Evolutionary conservation across 2,329 filamentous ascomycete species (phyloP).

Genomic region (Aulographum hederae): DNA sequence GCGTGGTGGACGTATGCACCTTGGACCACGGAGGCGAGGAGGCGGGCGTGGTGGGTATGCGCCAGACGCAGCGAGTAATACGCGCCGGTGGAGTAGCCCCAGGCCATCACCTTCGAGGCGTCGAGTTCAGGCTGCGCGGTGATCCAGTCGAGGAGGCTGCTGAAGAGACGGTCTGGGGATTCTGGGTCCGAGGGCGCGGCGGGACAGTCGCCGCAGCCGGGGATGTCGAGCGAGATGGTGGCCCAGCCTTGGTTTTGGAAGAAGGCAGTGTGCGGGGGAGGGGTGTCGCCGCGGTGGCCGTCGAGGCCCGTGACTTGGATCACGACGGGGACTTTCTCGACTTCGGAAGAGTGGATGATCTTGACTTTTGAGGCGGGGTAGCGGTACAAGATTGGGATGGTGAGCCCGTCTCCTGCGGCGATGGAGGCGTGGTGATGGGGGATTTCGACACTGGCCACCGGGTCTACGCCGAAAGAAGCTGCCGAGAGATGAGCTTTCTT

Average conservation of each 20-base stretch:
- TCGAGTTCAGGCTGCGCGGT: slow-evolving; percentile 28
- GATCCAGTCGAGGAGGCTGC: slow-evolving; percentile 35
- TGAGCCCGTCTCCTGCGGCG: too few species aligned
- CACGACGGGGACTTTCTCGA: slow-evolving; percentile 29
- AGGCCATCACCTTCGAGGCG: slow-evolving; percentile 28
- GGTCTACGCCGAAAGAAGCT: too few species aligned
- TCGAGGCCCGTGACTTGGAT: slow-evolving; percentile 41
- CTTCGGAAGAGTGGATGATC: too few species aligned
- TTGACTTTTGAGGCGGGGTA: too few species aligned
- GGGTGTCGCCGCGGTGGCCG: slow-evolving; percentile 38
- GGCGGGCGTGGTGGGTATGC: slow-evolving; percentile 32
- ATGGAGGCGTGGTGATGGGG: too few species aligned
- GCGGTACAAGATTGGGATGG: too few species aligned
- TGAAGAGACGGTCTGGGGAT: slow-evolving; percentile 35
- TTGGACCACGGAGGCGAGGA: slow-evolving; percentile 32
- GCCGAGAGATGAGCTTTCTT: too few species aligned
- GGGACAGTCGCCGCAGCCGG: slow-evolving; percentile 38
- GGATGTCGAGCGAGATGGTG: slow-evolving; percentile 34
- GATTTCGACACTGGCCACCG: too few species aligned
- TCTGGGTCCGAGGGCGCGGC: slow-evolving; percentile 25
- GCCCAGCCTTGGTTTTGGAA: slow-evolving; percentile 34
- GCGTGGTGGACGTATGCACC: slow-evolving; percentile 40
- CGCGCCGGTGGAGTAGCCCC: slow-evolving; percentile 40
- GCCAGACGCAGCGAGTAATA: slow-evolving; percentile 40
- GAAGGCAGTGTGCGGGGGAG: too few species aligned